A percentile compares a stretch with the other conserved stretches of the same genome.
These are phyloP conservation scores for Exserohilum turcica DNA, from an alignment of 2,329 filamentous ascomycete species.

Conservation along the genomic window DNA sequence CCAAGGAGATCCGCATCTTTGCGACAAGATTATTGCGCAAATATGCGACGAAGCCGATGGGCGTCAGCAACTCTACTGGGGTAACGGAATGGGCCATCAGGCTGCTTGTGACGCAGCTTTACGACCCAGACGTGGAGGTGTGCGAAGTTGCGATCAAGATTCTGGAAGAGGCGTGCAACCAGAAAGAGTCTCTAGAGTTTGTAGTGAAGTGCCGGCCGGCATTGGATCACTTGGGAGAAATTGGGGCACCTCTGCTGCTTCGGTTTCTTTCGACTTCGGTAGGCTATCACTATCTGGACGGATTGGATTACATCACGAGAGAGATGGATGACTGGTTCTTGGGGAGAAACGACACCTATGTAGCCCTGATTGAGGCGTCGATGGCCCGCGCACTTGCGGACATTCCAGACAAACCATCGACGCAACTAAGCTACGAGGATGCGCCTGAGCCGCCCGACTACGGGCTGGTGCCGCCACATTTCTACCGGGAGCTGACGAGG, in stretches of 20 bases:
- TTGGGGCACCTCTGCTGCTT: slow-evolving; percentile 88
- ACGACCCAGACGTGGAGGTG: slow-evolving; percentile 95
- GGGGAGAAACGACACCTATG: slow-evolving; percentile 95
- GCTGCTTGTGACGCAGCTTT: slow-evolving; percentile 95
- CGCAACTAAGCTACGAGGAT: slow-evolving; percentile 50
- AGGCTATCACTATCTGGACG: slow-evolving; percentile 96
- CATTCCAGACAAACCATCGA: slow-evolving; percentile 61
- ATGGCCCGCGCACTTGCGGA: slow-evolving; percentile 81
- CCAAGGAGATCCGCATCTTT: slow-evolving; percentile 88
- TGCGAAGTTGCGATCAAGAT: slow-evolving; percentile 97
- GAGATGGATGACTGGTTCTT: slow-evolving; percentile 99
- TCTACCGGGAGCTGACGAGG: slow-evolving; percentile 92
- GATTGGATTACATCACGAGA: slow-evolving; percentile 96
- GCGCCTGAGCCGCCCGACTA: slow-evolving; percentile 56
- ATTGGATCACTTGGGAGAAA: slow-evolving; percentile 93
- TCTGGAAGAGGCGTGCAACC: slow-evolving; percentile 94
- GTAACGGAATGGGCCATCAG: slow-evolving; percentile 96
- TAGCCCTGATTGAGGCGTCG: slow-evolving; percentile 92
- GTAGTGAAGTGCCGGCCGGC: slow-evolving; percentile 96
- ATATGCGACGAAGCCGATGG: slow-evolving; percentile 71
- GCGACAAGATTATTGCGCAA: slow-evolving; percentile 85
- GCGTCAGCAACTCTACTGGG: slow-evolving; percentile 50
- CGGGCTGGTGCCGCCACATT: slow-evolving; percentile 84
- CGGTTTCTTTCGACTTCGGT: slow-evolving; percentile 95
- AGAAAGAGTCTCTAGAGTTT: slow-evolving; percentile 87